Evolutionary conservation across 192 early-diverging fungal genomes (phyloP), one percentile per base, ranked within the genome.

Genomic region (Tieghemiomyces parasiticus): DNA sequence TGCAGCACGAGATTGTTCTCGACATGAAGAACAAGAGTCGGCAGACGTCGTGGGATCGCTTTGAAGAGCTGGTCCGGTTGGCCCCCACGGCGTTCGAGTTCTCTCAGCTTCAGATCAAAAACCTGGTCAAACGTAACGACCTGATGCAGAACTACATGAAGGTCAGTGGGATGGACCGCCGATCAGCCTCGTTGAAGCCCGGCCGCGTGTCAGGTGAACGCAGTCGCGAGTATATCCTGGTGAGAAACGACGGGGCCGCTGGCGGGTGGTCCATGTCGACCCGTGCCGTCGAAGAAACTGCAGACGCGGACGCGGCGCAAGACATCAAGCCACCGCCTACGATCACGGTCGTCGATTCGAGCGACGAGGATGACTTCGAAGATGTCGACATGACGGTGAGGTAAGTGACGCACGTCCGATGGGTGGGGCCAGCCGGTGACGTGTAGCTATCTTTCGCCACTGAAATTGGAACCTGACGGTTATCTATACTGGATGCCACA

Each of bases 1-100:
- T 84, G 20, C 96, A 97, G 70, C 90, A 95, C 68, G 92, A 97
- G 65, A 78, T 99, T 45, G 79, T 99, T 26, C 76, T 87, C n/a
- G 91, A 90, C 34, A 74, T 95, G 19, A 91, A 92, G 58, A 69
- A 78, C 14, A 80, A 80, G 42, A 88, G 87, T 6, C 78, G 96
- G 1, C 81, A 86, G 60, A 84, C 89, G 0, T 85, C 86, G 14
- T 82, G 80, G 61, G 72, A 78, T 19, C 78, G 87, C 4, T 71
- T 91, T 6, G 73, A 81, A 52, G 67, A 77, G 38, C 89, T 99
- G 86, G 47, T 86, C 2, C 61, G 75, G 34, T 74, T 74, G 2
- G 78, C 88, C n/a, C 70, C 75, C 12, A 89, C 78, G 1, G 77
- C 91, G 0, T 62, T 86, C 46, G 92, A 98, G 60, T 99, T 99